These are phyloP conservation scores for Monilinia fructicola DNA, from an alignment of 2,329 filamentous ascomycete genomes.

Conservation along the genomic window DNA sequence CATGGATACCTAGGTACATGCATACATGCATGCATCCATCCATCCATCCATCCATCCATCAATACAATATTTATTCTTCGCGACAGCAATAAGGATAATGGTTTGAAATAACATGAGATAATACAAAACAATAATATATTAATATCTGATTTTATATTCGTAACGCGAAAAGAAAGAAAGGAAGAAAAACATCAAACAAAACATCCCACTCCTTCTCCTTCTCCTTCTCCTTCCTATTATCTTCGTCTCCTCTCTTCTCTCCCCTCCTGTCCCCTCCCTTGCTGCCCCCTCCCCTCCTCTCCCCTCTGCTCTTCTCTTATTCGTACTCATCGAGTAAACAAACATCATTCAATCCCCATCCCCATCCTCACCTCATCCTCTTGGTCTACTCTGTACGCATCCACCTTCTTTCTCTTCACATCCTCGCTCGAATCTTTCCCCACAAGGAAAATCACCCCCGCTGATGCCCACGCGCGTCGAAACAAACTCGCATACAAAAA, in stretches of 20 bases:
- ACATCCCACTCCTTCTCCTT: background rate
- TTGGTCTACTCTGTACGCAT: background rate
- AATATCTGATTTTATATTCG: background rate
- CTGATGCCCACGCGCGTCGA: constrained; percentile 9
- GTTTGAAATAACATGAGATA: too few relatives aligned
- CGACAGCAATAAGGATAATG: background rate
- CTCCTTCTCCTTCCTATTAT: background rate
- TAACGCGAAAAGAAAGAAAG: background rate
- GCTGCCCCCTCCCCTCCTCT: background rate
- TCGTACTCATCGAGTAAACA: too few relatives aligned
- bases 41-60: background rate
- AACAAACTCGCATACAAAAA: background rate
- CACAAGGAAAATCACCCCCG: constrained; percentile 14
- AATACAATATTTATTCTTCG: too few relatives aligned
- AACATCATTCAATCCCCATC: background rate
- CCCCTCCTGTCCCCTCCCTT: too few relatives aligned
- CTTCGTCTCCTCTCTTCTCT: background rate
- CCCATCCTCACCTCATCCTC: background rate
- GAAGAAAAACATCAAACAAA: background rate
- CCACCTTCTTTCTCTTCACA: background rate
- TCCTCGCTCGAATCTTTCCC: constrained; percentile 10
- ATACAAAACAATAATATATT: background rate
- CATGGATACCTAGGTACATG: too few relatives aligned
- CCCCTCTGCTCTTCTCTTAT: background rate
- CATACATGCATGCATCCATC: background rate